A percentile compares a stretch with the other conserved stretches of the same genome.
These are phyloP conservation scores for Puccinia hordei DNA, from an alignment of 1,284 basidiomycete genomes.

Conservation along the genomic window DNA sequence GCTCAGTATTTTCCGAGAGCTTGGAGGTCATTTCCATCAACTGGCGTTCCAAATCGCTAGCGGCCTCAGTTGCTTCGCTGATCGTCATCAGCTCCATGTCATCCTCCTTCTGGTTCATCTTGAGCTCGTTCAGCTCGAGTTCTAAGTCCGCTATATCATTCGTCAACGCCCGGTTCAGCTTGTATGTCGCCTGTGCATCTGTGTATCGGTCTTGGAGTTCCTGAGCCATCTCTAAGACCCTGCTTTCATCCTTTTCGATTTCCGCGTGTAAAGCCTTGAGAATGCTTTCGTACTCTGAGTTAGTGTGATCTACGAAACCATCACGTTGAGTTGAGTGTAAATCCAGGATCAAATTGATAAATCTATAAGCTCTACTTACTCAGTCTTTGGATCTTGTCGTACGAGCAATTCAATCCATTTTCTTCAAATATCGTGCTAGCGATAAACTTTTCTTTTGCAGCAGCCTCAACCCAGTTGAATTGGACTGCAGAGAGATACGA, in stretches of 20 bases:
- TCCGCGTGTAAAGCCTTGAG: slow-evolving; percentile 15
- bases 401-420: slow-evolving; percentile 18
- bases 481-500: slow-evolving; percentile 40
- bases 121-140: slow-evolving; percentile 48
- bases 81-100: slow-evolving; percentile 47
- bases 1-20: slow-evolving; percentile 13
- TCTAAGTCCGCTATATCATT: slow-evolving; percentile 46
- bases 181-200: slow-evolving; percentile 9
- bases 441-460: slow-evolving; percentile 46
- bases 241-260: slow-evolving; percentile 30
- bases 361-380: neutral
- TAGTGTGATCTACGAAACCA: slow-evolving; percentile 2
- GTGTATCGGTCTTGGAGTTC: slow-evolving; percentile 38
- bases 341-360: neutral
- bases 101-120: slow-evolving; percentile 46
- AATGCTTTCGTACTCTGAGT: slow-evolving; percentile 21
- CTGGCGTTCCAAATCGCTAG: slow-evolving; percentile 34
- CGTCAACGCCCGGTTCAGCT: slow-evolving; percentile 29
- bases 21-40: slow-evolving; percentile 25
- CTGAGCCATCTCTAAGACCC: slow-evolving; percentile 36
- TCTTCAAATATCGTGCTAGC: slow-evolving; percentile 23
- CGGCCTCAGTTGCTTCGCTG: slow-evolving; percentile 36
- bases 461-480: slow-evolving; percentile 50
- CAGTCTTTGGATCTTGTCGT: slow-evolving; percentile 32
- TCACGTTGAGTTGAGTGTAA: neutral